Conservation (phyloP, 2,329 filamentous ascomycete species). For the Xylaria sp. region DNA sequence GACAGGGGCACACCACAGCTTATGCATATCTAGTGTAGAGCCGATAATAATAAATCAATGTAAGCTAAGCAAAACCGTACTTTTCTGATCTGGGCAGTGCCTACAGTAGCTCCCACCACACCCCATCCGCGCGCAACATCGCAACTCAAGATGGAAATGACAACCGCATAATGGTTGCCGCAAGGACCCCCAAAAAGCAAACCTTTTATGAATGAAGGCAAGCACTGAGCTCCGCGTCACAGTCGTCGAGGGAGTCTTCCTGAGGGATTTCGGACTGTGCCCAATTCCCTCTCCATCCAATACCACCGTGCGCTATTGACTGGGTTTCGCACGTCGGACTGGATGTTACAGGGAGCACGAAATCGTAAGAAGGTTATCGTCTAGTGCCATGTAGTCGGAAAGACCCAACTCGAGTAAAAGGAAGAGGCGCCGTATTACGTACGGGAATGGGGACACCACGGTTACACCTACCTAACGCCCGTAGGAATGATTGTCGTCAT, state of each 20-base stretch:
- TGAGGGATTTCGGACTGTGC: conserved; percentile 22
- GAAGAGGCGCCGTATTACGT: conserved; percentile 17
- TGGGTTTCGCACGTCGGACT: conserved; percentile 23
- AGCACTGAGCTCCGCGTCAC: conserved; percentile 6
- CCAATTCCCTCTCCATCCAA: conserved; percentile 22
- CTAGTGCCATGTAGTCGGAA: conserved; percentile 10
- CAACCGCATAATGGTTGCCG: conserved; percentile 14
- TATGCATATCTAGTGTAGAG: conserved; percentile 18
- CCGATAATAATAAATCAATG: conserved; percentile 15
- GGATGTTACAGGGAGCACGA: conserved; percentile 17
- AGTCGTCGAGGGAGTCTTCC: neutral
- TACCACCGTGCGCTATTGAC: conserved; percentile 23
- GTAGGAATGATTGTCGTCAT: conserved; percentile 27
- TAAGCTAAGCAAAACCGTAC: conserved; percentile 20
- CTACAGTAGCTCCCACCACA: conserved; percentile 19
- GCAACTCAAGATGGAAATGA: conserved; percentile 24
- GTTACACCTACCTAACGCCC: conserved; percentile 28
- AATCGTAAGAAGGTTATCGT: conserved; percentile 3
- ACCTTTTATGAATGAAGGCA: neutral
- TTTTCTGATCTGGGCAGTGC: conserved; percentile 21
- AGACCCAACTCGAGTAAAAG: conserved; percentile 6
- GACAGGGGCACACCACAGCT: conserved; percentile 24
- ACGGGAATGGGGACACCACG: neutral
- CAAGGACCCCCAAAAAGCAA: conserved; percentile 26
- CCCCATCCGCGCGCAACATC: conserved; percentile 9